Conservation (phyloP, 176 grass and related monocot genomes). For the Oryza nivara region DNA sequence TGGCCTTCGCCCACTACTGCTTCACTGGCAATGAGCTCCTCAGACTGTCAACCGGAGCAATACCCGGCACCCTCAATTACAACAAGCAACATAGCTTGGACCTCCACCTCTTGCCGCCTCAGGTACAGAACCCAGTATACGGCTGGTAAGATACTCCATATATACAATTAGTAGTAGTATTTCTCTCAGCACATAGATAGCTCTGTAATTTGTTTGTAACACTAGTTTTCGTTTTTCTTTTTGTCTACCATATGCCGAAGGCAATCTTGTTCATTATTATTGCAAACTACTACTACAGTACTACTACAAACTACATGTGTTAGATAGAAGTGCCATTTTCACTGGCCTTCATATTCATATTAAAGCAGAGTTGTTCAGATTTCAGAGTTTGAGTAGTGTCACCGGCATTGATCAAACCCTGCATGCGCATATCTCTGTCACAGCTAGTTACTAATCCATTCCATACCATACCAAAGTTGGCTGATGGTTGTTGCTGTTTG, state of each 20-base stretch:
- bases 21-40: conserved; percentile 82
- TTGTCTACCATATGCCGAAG: neutral
- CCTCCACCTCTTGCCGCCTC: conserved; percentile 70
- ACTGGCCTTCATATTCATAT: neutral
- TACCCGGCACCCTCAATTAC: conserved; percentile 70
- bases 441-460: neutral
- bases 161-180: neutral
- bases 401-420: conserved; percentile 6
- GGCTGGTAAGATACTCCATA: conserved; percentile 65
- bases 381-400: neutral
- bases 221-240: neutral
- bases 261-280: conserved; percentile 38
- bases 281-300: neutral
- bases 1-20: conserved; percentile 88
- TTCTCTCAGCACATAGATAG: conserved; percentile 36
- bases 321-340: conserved; percentile 24
- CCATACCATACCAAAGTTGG: neutral
- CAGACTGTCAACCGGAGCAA: conserved; percentile 74
- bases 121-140: conserved; percentile 85
- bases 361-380: neutral
- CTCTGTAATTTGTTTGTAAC: conserved; percentile 34
- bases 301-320: neutral
- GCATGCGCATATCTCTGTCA: neutral
- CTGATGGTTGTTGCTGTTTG: conserved; percentile 1
- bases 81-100: conserved; percentile 75